phyloP scores from a whole-genome alignment of 371 early-diverging fungal species.

The Mortierella polycephala region DNA sequence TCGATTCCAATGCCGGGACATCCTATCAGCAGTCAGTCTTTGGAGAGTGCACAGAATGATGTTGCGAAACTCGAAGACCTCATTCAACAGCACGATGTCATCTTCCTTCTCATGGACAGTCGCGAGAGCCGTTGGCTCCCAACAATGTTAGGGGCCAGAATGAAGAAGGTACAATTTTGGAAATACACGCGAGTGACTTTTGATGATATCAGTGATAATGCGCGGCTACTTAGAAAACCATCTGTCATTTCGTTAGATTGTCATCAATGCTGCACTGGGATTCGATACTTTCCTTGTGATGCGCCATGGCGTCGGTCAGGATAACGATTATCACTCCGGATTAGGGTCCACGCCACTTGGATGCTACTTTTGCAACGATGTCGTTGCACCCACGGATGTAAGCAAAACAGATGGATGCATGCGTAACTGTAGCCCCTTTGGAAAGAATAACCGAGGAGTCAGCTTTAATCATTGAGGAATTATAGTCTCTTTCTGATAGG shows the following conservation, averaged over 20 bases:
- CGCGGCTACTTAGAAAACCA: neutral
- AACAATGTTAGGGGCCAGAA: conserved; percentile 79
- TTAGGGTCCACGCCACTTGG: conserved; percentile 63
- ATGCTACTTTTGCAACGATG: conserved; percentile 97
- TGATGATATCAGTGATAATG: too few relatives aligned
- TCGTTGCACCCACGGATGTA: conserved; percentile 93
- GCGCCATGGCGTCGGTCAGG: conserved; percentile 84
- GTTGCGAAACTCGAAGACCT: conserved; percentile 67
- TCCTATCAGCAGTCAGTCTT: conserved; percentile 56
- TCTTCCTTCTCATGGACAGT: conserved; percentile 93
- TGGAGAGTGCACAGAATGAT: conserved; percentile 61
- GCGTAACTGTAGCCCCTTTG: neutral
- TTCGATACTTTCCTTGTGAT: conserved; percentile 97
- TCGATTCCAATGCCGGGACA: conserved; percentile 98
- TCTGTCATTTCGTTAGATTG: conserved; percentile 58
- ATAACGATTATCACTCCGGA: conserved; percentile 18
- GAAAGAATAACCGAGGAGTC: too few relatives aligned
- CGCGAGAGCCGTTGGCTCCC: conserved; percentile 97
- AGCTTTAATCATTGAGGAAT: too few relatives aligned
- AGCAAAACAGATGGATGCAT: conserved; percentile 22
- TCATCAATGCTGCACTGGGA: conserved; percentile 94
- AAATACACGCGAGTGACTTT: too few relatives aligned
- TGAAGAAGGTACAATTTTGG: conserved; percentile 56
- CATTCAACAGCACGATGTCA: conserved; percentile 80
- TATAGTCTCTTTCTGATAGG: conserved; percentile 89